Base-by-base conservation (phyloP, 805 yeast species). In the Kluyveromyces aestuarii region DNA sequence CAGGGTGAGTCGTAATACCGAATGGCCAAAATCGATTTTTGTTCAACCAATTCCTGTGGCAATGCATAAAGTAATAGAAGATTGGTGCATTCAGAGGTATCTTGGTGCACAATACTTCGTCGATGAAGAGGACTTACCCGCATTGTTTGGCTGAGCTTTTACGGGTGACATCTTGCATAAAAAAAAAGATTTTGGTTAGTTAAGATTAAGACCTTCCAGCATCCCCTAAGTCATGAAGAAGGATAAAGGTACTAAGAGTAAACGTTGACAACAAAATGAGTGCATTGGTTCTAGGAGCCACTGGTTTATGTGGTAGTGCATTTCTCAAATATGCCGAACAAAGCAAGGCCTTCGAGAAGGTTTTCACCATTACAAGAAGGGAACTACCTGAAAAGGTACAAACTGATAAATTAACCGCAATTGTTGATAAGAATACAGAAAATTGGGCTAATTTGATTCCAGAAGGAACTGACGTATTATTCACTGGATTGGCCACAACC, bases 401-500 rank as follows among this genome's bases (percentile, higher is more conserved):
- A 46, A 45, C 39, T 10, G 39, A 16, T 33, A 50, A 57, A 46
- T 62, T 74, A 11, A 59, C 55, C 2, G 52, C 73, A 2, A 56
- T 78, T 2, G 64, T 77, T 8, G 78, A 76, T 40, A 54, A 63
- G 13, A 80, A 81, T 54, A 57, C 74, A 8, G 56, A 59, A 1
- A 69, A 72, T 39, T 86, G 93, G 90, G 63, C 65, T 2, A 61
- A 58, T 5, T 47, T 71, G 11, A 66, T 76, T 53, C 57, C 52
- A 16, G 61, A 67, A 33, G 61, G 67, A 21, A 58, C 72, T 10
- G 72, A 75, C 27, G 68, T 70, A 3, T 70, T 82, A 48, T 77
- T 84, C 54, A 77, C 87, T 2, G 80, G 82, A 0, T 75, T 89
- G 54, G 96, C 90, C 7, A 84, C 96, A 7, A 87, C 95, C 1